Evolutionary conservation across 495 filamentous ascomycete genomes (phyloP).

Genomic region (Xanthoparmelia taractica): DNA sequence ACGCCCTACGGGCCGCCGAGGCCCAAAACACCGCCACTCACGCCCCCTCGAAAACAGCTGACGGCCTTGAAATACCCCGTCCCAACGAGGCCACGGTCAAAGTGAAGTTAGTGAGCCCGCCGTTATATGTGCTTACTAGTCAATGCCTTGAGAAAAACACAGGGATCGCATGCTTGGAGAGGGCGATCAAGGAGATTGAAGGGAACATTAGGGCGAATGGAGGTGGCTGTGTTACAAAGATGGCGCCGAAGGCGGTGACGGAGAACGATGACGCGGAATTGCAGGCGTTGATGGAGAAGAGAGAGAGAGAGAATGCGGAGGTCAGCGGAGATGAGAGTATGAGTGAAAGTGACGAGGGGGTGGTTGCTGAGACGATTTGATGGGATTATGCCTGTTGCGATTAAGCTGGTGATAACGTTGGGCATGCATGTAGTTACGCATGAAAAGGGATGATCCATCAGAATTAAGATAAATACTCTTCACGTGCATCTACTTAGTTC

Average conservation of each 20-base stretch:
- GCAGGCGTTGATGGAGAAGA: constrained; percentile 97
- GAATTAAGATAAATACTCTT: too few species aligned
- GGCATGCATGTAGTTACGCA: background rate
- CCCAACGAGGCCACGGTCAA: constrained; percentile 77
- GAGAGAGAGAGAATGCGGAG: constrained; percentile 93
- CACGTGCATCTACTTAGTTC: too few species aligned
- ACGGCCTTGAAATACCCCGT: background rate
- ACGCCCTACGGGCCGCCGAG: constrained; percentile 57
- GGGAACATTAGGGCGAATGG: constrained; percentile 63
- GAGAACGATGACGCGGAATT: constrained; percentile 96
- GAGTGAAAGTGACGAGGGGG: constrained; percentile 80
- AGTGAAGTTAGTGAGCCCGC: constrained; percentile 90
- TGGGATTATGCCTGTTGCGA: background rate
- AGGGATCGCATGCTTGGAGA: constrained; percentile 76
- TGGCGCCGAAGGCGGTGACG: constrained; percentile 98
- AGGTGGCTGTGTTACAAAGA: constrained; percentile 78
- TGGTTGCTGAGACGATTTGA: constrained; percentile 28
- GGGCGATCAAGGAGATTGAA: constrained; percentile 77
- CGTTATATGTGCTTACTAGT: constrained; percentile 86
- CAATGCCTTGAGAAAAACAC: constrained; percentile 88
- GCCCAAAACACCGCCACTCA: constrained; percentile 62
- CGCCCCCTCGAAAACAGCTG: background rate
- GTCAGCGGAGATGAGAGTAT: constrained; percentile 93
- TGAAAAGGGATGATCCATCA: background rate
- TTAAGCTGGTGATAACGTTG: too few species aligned